Percentiles rank a stretch among this genome's conserved stretches.
These are phyloP conservation scores for Hippophae gyantsensis DNA, from an alignment of 306 rosid genomes.

Conservation along the genomic window DNA sequence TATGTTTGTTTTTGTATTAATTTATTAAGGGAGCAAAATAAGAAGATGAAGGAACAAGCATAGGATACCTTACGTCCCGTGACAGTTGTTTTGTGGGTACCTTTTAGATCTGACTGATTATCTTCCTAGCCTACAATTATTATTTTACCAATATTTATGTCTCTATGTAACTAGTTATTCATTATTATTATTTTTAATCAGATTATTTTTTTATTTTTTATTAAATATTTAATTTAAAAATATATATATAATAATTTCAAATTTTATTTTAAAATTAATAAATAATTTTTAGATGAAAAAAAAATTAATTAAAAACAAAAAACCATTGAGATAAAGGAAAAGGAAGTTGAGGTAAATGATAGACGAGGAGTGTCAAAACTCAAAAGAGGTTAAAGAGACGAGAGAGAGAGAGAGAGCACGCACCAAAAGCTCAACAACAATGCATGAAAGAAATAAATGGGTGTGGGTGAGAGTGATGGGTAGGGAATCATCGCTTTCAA, in stretches of 20 bases:
- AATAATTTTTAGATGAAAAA: no score
- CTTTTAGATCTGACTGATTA: not conserved
- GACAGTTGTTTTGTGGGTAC: slow-evolving; percentile 4
- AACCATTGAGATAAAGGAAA: not conserved
- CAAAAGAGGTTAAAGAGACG: not conserved
- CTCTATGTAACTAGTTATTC: not conserved
- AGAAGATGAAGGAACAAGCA: not conserved
- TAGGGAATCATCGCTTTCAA: no score
- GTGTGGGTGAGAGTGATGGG: no score
- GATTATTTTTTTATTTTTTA: no score
- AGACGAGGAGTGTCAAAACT: no score
- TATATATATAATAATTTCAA: no score
- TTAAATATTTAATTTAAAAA: no score
- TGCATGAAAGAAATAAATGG: not conserved
- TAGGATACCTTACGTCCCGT: slow-evolving; percentile 26
- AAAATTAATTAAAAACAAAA: not conserved
- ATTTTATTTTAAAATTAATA: no score
- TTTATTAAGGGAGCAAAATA: not conserved
- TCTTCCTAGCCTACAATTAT: slow-evolving; percentile 9
- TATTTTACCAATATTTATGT: not conserved
- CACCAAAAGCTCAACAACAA: not conserved
- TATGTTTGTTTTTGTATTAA: not conserved
- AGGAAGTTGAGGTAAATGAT: not conserved
- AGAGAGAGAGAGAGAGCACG: not conserved
- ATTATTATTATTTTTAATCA: no score